Percentiles rank a stretch among this genome's conserved stretches.
Evolutionary conservation across 1,139 yeast genomes (phyloP).

Genomic region (Ashbya aceris): DNA sequence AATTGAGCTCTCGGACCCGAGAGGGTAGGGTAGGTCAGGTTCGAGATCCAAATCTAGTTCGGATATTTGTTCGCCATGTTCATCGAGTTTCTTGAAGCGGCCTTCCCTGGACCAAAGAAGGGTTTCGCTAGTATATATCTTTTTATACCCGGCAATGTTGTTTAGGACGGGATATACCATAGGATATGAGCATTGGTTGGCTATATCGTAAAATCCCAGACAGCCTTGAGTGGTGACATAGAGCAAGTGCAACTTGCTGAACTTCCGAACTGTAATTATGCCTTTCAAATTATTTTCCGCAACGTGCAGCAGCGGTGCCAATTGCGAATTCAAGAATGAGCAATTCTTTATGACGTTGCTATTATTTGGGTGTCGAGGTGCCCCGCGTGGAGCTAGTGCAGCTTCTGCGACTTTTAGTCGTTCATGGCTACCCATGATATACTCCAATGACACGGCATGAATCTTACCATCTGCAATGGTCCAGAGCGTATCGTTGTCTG

Average conservation of each 20-base stretch:
- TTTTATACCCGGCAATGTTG: slow-evolving; percentile 2
- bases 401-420: not conserved
- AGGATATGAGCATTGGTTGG: not conserved
- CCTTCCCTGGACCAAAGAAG: slow-evolving; percentile 4
- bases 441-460: slow-evolving; percentile 3
- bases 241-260: not conserved
- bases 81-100: not conserved
- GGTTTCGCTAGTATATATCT: not conserved
- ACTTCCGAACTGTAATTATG: not conserved
- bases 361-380: not conserved
- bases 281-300: not conserved
- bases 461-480: slow-evolving; percentile 2
- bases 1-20: not conserved
- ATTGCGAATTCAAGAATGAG: not conserved
- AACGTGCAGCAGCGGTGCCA: not conserved
- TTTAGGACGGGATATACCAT: slow-evolving; percentile 2
- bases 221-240: slow-evolving; percentile 2
- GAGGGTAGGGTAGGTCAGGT: not conserved
- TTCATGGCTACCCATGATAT: slow-evolving; percentile 5
- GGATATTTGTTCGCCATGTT: not conserved
- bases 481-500: slow-evolving; percentile 7
- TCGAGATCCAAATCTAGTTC: not conserved
- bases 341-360: not conserved
- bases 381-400: not conserved
- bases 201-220: slow-evolving; percentile 2